Conservation (phyloP, 2,329 filamentous ascomycete species). For the Cercospora sesami region DNA sequence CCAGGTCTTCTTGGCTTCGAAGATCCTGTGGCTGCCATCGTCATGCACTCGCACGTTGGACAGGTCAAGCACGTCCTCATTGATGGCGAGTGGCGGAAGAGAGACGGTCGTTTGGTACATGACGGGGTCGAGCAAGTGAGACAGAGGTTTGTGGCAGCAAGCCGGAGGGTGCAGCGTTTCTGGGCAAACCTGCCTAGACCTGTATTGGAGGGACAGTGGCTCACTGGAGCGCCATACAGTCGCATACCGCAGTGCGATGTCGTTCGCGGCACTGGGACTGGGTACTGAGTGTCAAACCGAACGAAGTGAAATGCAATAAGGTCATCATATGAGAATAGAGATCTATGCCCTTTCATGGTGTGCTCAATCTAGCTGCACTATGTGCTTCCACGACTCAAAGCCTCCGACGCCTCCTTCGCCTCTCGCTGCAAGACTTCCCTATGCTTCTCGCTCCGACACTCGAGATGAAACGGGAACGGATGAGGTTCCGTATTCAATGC, state of each 20-base stretch:
- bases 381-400: background rate
- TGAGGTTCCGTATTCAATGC: background rate
- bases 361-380: background rate
- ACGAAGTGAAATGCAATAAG: background rate
- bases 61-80: background rate
- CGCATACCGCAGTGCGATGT: background rate
- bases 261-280: background rate
- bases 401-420: background rate
- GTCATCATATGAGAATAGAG: background rate
- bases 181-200: background rate
- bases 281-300: background rate
- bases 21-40: background rate
- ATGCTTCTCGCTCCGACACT: background rate
- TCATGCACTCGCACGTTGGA: background rate
- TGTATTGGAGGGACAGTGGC: background rate
- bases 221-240: background rate
- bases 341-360: too few species aligned
- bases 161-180: background rate
- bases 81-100: background rate
- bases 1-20: background rate
- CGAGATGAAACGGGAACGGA: background rate
- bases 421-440: background rate
- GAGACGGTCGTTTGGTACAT: background rate
- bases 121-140: background rate
- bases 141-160: background rate